A percentile compares a stretch with the other conserved stretches of the same genome.
Conservation (phyloP, 2,329 filamentous ascomycete species). For the Pochonia chlamydosporia region DNA sequence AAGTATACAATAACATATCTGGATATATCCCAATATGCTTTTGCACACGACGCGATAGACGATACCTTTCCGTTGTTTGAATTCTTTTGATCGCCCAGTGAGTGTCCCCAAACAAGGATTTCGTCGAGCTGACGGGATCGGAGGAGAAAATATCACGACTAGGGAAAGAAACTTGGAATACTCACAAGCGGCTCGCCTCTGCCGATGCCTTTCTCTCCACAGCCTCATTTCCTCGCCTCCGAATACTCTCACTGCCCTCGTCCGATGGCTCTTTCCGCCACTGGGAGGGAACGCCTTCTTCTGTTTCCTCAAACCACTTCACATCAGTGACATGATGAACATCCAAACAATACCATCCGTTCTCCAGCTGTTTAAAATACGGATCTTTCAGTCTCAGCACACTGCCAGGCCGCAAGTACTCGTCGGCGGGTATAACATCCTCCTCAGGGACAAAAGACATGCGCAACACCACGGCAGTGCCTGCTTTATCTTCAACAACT, state of each 20-base stretch:
- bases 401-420: constrained; percentile 26
- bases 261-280: constrained; percentile 22
- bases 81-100: too few species aligned
- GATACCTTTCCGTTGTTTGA: too few species aligned
- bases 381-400: constrained; percentile 47
- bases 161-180: constrained; percentile 1
- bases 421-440: constrained; percentile 21
- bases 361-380: constrained; percentile 36
- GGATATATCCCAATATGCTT: too few species aligned
- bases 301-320: constrained; percentile 25
- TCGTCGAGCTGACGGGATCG: background rate
- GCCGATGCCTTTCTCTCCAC: constrained; percentile 21
- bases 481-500: constrained; percentile 34
- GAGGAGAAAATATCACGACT: background rate
- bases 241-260: constrained; percentile 9
- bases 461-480: constrained; percentile 28
- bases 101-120: too few species aligned
- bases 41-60: too few species aligned
- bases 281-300: constrained; percentile 32
- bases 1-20: too few species aligned
- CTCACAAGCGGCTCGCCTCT: constrained; percentile 25
- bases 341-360: constrained; percentile 36
- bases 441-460: constrained; percentile 37
- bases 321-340: constrained; percentile 50
- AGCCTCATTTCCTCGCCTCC: constrained; percentile 27